Conservation (phyloP, 495 filamentous ascomycete genomes). For the Tuber calosporum region DNA sequence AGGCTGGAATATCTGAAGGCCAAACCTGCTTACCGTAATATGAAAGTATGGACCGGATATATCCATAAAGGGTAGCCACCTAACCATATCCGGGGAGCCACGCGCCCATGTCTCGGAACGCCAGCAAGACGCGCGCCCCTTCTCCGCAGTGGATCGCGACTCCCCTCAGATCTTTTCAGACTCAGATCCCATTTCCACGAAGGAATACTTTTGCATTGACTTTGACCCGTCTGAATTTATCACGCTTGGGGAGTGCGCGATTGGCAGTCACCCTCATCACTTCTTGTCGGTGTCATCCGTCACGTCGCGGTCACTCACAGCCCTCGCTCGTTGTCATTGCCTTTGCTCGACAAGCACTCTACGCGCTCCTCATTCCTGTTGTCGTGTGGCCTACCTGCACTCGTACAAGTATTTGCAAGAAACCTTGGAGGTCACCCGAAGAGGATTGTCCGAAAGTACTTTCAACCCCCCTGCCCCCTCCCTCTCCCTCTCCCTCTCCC, state of each 20-base stretch:
- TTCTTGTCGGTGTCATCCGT: constrained; percentile 7
- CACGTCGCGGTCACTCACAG: constrained; percentile 5
- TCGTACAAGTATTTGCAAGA: background rate
- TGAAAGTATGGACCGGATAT: background rate
- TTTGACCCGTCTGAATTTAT: background rate
- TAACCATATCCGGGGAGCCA: constrained; percentile 35
- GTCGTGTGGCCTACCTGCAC: background rate
- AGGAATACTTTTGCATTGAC: background rate
- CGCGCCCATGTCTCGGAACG: constrained; percentile 38
- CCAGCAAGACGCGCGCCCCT: constrained; percentile 36
- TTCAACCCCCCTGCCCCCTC: constrained; percentile 46
- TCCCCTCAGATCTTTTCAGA: constrained; percentile 36
- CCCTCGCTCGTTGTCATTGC: constrained; percentile 16
- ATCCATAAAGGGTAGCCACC: background rate
- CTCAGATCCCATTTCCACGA: constrained; percentile 29
- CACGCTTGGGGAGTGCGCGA: constrained; percentile 19
- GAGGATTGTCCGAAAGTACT: constrained; percentile 45
- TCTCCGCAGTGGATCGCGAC: constrained; percentile 37
- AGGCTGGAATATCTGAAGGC: background rate
- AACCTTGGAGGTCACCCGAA: background rate
- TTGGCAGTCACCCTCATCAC: constrained; percentile 21
- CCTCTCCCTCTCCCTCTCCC: constrained; percentile 43
- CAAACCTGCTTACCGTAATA: background rate
- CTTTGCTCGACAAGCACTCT: constrained; percentile 35
- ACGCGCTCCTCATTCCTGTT: constrained; percentile 45